Base-by-base conservation (phyloP, 345 rosid genomes). In the Mangifera indica region DNA sequence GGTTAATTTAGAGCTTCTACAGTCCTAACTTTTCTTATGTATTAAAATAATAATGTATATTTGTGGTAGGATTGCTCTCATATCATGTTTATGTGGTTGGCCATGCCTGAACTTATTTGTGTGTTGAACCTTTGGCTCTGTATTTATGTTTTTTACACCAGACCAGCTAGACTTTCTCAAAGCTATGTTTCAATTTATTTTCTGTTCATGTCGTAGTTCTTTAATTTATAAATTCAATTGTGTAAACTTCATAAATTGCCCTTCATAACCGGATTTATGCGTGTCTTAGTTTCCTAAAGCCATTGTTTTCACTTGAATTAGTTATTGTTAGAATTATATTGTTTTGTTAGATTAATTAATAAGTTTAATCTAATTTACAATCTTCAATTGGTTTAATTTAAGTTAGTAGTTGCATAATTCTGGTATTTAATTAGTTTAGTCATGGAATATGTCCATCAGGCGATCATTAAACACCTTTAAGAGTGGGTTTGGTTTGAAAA, bases 1-100 rank as follows among this genome's bases (percentile, higher is more conserved):
- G 77, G 52, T 79, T 24, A 29, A 37, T 34, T 56, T 79, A 82
- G 67, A 58, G 5, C n/a, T 12, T 66, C 15, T 20, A 34, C 21
- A 11, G 34, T 40, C 59, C 6, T 9, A 21, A 12, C 29, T 21
- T 24, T 20, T 21, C 4, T 15, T 15, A 37, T 54, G 62, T 37
- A 17, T 52, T 29, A 29, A 29, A 29, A 29, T 29, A 29, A 29
- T 25, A 46, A 26, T 70, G 74, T 70, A 70, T 48, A 70, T 22
- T 11, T 37, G 0, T 29, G 2, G 32, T 70, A 60, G 66, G 66
- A 51, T 29, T 48, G 9, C 53, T 49, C 44, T 18, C 2, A 5
- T 9, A 2, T 18, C 2, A 5, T 9, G 8, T 13, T 22, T 13
- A 3, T 49, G 48, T 29, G 17, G 63, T 58, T 5, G 1, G 24